phyloP scores from a whole-genome alignment of 768 basidiomycete species.

The Amanita phalloides region DNA sequence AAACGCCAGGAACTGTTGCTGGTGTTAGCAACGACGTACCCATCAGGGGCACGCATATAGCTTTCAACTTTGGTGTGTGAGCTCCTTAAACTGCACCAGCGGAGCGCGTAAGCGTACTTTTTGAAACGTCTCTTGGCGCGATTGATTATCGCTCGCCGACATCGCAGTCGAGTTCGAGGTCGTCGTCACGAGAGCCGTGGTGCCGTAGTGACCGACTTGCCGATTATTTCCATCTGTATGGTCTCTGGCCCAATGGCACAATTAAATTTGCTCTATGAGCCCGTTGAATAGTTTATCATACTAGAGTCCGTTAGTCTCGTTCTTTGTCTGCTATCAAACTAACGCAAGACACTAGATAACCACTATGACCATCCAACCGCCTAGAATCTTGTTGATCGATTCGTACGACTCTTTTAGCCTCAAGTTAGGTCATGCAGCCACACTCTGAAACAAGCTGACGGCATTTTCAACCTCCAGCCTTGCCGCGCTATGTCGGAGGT shows the following conservation, averaged over 20 bases:
- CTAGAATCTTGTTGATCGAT: slow-evolving; percentile 62
- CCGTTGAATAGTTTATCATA: neutral
- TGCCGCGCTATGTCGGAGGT: slow-evolving; percentile 54
- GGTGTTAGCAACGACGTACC: slow-evolving; percentile 56
- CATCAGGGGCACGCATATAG: slow-evolving; percentile 73
- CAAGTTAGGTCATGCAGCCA: slow-evolving; percentile 44
- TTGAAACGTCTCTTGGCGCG: slow-evolving; percentile 13
- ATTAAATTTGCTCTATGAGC: neutral
- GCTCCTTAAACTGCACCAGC: neutral
- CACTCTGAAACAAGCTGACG: neutral
- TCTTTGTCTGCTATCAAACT: neutral
- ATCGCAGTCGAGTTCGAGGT: neutral
- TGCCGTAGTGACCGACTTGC: too few relatives aligned
- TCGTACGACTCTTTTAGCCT: slow-evolving; percentile 86
- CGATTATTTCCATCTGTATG: neutral
- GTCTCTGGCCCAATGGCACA: neutral
- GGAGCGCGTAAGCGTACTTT: slow-evolving; percentile 9
- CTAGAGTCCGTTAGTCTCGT: neutral
- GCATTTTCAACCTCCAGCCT: slow-evolving; percentile 32
- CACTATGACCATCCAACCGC: slow-evolving; percentile 25
- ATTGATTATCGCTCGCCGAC: slow-evolving; percentile 3
- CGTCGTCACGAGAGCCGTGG: too few relatives aligned
- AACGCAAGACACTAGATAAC: neutral
- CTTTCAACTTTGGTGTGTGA: slow-evolving; percentile 39
- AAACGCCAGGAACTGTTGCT: slow-evolving; percentile 32